Evolutionary conservation across 371 early-diverging fungal species (phyloP).

Genomic region (Mucor mucedo): DNA sequence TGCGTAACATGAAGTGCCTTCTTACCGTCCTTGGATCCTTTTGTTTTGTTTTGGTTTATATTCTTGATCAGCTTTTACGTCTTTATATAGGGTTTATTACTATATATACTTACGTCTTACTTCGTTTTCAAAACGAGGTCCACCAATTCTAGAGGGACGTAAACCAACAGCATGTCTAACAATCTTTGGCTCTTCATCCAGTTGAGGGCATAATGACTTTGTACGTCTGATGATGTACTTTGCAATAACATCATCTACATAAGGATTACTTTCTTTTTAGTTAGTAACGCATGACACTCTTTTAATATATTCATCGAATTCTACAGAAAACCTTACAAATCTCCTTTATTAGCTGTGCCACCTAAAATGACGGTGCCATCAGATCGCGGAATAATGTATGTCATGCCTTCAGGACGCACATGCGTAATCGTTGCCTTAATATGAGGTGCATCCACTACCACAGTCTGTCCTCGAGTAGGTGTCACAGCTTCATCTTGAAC

Average conservation of each 20-base stretch:
- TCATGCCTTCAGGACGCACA: conserved; percentile 42
- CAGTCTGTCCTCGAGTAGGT: conserved; percentile 80
- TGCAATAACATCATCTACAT: conserved; percentile 26
- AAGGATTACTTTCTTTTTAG: conserved; percentile 30
- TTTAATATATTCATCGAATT: not conserved
- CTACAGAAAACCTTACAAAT: conserved; percentile 51
- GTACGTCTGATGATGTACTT: conserved; percentile 28
- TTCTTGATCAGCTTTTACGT: not conserved
- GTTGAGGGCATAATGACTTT: conserved; percentile 32
- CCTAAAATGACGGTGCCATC: conserved; percentile 80
- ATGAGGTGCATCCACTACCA: conserved; percentile 66
- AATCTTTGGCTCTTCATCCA: conserved; percentile 54
- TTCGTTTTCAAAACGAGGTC: conserved; percentile 73
- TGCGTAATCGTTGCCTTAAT: conserved; percentile 60
- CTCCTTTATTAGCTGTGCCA: conserved; percentile 70
- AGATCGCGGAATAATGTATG: conserved; percentile 81
- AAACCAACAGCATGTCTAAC: conserved; percentile 70
- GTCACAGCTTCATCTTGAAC: conserved; percentile 67
- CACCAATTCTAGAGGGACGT: conserved; percentile 70
- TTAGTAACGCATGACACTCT: too few relatives aligned
- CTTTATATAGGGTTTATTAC: not conserved
- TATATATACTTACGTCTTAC: conserved; percentile 42
- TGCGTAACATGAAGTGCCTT: conserved; percentile 59
- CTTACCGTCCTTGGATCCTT: conserved; percentile 4
- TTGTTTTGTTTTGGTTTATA: not conserved